Evolutionary conservation across 1,284 basidiomycete species (phyloP), one percentile per base, ranked within the genome.

Genomic region (Tylopilus sp.): DNA sequence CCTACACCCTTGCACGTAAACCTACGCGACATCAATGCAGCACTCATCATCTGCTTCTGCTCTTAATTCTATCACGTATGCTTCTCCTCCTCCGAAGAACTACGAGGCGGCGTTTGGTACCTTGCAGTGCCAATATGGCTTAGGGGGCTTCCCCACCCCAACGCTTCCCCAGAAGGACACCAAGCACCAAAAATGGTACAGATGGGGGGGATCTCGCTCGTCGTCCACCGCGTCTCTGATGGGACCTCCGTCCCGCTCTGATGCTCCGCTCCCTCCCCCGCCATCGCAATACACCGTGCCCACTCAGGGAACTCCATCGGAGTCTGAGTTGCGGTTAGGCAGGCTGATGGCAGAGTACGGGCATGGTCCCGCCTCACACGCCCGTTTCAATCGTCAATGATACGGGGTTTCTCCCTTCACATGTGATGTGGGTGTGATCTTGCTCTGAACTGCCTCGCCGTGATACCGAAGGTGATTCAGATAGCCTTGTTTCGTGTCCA

Each of bases 121-220:
- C n/a, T 16, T 65, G 15, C 63, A 65, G 25, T 38, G 29, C 15
- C 49, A 42, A 30, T 61, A 65, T 18, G 60, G 63, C 13, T 25
- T 55, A 0, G 56, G 54, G 70, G 75, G 51, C 10, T 0, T 41
- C 4, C 36, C 28, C 13, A 40, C 38, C 1, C 54, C 59, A 19
- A 2, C 44, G 1, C 36, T 50, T 15, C 41, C 39, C 0, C 19
- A 35, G 25, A 37, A 23, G 13, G 19, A 43, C 8, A 8, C 21
- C 21, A 35, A 35, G n/a, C n/a, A 31, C 10, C 46, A 39, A 3
- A 57, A 51, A 37, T 64, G 60, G 60, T 63, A 57, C 34, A 50
- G 43, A 33, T 48, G 48, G 62, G 46, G 46, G 0, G 15, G 15
- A 10, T 50, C 53, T 6, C 36, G 19, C 28, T 43, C 50, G 1